Conservation (phyloP, 2,329 filamentous ascomycete genomes). For the Neofusicoccum sp. region DNA sequence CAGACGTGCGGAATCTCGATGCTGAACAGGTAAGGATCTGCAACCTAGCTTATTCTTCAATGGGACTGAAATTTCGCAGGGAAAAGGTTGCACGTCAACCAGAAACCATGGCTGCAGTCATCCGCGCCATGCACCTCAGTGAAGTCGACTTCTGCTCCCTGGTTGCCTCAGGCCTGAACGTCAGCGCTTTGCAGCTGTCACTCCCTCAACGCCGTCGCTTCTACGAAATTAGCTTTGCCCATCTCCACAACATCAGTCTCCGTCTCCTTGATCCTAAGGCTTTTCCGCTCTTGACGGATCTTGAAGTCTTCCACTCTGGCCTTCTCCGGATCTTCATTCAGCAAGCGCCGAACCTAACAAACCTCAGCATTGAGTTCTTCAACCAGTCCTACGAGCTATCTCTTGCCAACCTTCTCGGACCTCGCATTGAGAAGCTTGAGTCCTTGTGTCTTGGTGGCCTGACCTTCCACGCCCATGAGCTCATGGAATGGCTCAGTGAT, state of each 20-base stretch:
- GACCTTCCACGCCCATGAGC: slow-evolving; percentile 3
- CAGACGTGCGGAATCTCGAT: slow-evolving; percentile 4
- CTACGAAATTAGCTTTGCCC: neutral
- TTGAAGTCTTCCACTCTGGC: slow-evolving; percentile 1
- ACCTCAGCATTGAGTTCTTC: neutral
- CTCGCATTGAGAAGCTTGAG: slow-evolving; percentile 9
- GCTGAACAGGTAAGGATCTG: neutral
- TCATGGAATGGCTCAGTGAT: neutral
- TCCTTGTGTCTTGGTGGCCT: neutral
- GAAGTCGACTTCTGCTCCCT: neutral
- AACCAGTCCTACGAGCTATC: neutral
- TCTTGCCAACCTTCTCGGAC: slow-evolving; percentile 3
- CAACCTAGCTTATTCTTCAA: neutral
- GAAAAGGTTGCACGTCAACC: slow-evolving; percentile 1
- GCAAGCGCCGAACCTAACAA: neutral
- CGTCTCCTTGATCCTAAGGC: slow-evolving; percentile 1
- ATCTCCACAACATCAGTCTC: slow-evolving; percentile 8
- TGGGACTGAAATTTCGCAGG: neutral
- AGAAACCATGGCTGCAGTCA: neutral
- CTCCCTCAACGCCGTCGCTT: slow-evolving; percentile 1
- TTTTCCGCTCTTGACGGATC: neutral
- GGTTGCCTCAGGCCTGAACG: neutral
- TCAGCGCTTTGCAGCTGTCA: neutral
- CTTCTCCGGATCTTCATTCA: neutral
- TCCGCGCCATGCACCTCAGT: slow-evolving; percentile 10